Evolutionary conservation across 2,329 filamentous ascomycete genomes (phyloP).

Genomic region (Byssochlamys sp.): DNA sequence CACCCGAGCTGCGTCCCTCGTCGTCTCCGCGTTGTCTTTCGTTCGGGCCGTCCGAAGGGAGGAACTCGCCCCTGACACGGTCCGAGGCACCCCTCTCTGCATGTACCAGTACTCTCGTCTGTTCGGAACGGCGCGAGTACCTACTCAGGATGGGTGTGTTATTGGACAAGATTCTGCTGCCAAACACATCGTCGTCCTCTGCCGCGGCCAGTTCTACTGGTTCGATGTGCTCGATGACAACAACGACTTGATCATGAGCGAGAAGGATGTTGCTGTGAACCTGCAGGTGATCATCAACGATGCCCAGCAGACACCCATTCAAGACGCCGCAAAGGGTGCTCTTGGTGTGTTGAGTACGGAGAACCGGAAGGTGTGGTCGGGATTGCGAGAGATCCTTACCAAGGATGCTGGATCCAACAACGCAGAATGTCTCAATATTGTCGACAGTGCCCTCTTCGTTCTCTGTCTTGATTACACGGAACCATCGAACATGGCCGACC

Average conservation of each 20-base stretch:
- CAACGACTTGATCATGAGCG: conserved; percentile 90
- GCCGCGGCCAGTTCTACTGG: conserved; percentile 95
- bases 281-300: conserved; percentile 87
- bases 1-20: conserved; percentile 81
- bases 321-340: conserved; percentile 89
- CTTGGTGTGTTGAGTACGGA: conserved; percentile 90
- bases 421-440: conserved; percentile 86
- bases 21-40: conserved; percentile 81
- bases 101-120: conserved; percentile 98
- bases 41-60: conserved; percentile 86
- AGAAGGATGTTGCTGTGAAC: conserved; percentile 85
- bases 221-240: conserved; percentile 95
- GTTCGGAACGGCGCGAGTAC: conserved; percentile 88
- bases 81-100: conserved; percentile 75
- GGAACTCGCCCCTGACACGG: conserved; percentile 77
- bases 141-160: conserved; percentile 86
- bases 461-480: conserved; percentile 89
- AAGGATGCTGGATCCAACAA: conserved; percentile 85
- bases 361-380: conserved; percentile 92
- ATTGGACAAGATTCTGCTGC: conserved; percentile 91
- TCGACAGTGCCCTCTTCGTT: conserved; percentile 87
- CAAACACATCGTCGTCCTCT: conserved; percentile 86
- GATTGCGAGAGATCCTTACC: conserved; percentile 75
- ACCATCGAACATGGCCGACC: conserved; percentile 64
- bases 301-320: conserved; percentile 76